Evolutionary conservation across 2,329 filamentous ascomycete genomes (phyloP).

Genomic region (Penicillium brasilianum): DNA sequence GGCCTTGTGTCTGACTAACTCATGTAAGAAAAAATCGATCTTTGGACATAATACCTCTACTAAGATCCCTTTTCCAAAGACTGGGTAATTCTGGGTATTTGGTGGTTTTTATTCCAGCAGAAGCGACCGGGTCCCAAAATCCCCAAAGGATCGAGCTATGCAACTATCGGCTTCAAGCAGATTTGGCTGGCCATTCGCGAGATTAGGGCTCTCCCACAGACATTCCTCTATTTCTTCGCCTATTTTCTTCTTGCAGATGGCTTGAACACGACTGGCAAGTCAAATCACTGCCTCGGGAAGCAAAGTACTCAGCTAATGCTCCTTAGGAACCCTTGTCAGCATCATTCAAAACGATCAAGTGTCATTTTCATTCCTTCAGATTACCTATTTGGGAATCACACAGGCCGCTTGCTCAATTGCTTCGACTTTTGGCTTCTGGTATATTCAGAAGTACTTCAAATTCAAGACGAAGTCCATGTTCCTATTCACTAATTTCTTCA

Average conservation of each 20-base stretch:
- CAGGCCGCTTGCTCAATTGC: slow-evolving; percentile 46
- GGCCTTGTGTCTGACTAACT: slow-evolving; percentile 49
- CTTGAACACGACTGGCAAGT: slow-evolving; percentile 47
- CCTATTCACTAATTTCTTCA: slow-evolving; percentile 49
- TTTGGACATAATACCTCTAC: too few species aligned
- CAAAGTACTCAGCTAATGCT: neutral
- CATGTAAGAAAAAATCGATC: slow-evolving; percentile 37
- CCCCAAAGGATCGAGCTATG: slow-evolving; percentile 47
- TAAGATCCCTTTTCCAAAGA: slow-evolving; percentile 33
- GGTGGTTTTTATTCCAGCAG: slow-evolving; percentile 53
- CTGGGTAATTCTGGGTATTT: slow-evolving; percentile 49
- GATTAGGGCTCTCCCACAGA: slow-evolving; percentile 47
- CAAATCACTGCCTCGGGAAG: neutral
- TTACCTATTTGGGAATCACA: slow-evolving; percentile 49
- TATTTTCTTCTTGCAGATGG: slow-evolving; percentile 52
- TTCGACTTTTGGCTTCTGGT: slow-evolving; percentile 51
- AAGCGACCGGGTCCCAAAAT: slow-evolving; percentile 46
- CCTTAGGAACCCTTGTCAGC: slow-evolving; percentile 40
- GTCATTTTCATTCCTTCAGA: slow-evolving; percentile 48
- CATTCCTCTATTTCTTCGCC: slow-evolving; percentile 48
- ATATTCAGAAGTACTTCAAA: slow-evolving; percentile 49
- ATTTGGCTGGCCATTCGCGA: slow-evolving; percentile 47
- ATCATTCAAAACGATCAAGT: slow-evolving; percentile 51
- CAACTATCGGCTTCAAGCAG: slow-evolving; percentile 50
- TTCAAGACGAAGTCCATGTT: slow-evolving; percentile 51